Evolutionary conservation across 2,329 filamentous ascomycete species (phyloP).

Genomic region (Dendrostoma leiphaemia): DNA sequence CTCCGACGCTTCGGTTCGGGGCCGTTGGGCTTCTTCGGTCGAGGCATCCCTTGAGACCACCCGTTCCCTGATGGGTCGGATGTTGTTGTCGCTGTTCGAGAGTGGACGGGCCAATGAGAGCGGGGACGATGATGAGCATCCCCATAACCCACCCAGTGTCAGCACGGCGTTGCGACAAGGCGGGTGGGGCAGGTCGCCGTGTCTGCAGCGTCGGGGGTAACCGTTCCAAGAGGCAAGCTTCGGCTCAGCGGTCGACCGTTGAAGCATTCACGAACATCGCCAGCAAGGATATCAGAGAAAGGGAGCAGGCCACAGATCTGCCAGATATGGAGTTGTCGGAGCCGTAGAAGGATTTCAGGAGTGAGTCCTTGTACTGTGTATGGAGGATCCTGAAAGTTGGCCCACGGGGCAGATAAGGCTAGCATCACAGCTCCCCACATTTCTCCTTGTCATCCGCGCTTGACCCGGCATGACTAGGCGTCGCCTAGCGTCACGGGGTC

Average conservation of each 20-base stretch:
- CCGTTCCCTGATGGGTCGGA: conserved; percentile 1
- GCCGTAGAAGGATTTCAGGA: background rate
- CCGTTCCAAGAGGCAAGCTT: background rate
- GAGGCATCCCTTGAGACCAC: conserved; percentile 51
- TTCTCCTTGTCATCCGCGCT: background rate
- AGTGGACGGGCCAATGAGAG: conserved; percentile 17
- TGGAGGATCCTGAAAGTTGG: background rate
- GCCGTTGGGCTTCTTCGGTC: conserved; percentile 62
- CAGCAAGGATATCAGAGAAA: background rate
- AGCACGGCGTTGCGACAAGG: background rate
- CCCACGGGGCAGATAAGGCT: background rate
- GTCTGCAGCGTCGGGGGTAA: background rate
- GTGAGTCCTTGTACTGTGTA: background rate
- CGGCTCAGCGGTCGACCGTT: background rate
- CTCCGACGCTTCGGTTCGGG: conserved; percentile 65
- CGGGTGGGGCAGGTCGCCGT: background rate
- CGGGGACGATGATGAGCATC: conserved; percentile 15
- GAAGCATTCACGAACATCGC: background rate
- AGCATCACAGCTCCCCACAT: background rate
- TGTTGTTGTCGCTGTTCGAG: conserved; percentile 8
- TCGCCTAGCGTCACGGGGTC: background rate
- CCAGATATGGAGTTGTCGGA: background rate
- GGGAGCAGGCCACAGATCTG: background rate
- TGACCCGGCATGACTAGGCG: background rate
- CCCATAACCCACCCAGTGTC: conserved; percentile 14